Evolutionary conservation across 169 alveolate genomes (phyloP), one percentile per base, ranked within the genome.

Genomic region (Toxoplasma gondii): DNA sequence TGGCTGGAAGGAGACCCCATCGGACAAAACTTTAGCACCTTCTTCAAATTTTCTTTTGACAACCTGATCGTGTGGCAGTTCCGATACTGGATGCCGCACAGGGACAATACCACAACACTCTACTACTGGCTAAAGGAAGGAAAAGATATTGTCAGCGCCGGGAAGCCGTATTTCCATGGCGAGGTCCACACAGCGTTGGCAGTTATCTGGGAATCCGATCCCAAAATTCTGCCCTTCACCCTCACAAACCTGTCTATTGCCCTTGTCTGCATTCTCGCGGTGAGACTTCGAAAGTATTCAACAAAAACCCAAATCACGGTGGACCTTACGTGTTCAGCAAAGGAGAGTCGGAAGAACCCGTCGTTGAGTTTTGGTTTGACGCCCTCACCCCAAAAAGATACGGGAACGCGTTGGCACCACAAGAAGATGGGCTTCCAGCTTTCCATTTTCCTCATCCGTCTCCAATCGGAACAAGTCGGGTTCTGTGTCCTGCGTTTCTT

Each of bases 131-230:
- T 93, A 38, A 36, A 82, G 69, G 90, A 86, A 29, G 58, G 67
- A 17, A 69, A 88, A 9, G 58, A 83, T 17, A 43, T 93, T 12
- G 43, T 88, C n/a, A 16, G 34, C 12, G 81, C 45, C 70, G 53
- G 53, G 27, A 64, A 44, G 17, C 84, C 80, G 36, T 41, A 39
- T 36, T 69, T 88, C 43, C 58, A 64, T 17, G 86, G 95, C 91
- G 74, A 93, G 44, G 93, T 74, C 69, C 53, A 58, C 90, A 86
- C 95, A n/a, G 84, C 88, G 0, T 80, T 93, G 43, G 95, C 95
- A 19, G 88, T 91, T 29, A 45, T 96, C 1, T 93, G 96, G 92
- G 97, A 96, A 88, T 93, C 97, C 81, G 97, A 96, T 74, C 95
- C 94, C 43, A 38, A 44, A 31, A 43, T 82, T 16, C 64, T 82